Evolutionary conservation across 257 asterid species (phyloP).

Genomic region (Nicotiana tomentosiformis): DNA sequence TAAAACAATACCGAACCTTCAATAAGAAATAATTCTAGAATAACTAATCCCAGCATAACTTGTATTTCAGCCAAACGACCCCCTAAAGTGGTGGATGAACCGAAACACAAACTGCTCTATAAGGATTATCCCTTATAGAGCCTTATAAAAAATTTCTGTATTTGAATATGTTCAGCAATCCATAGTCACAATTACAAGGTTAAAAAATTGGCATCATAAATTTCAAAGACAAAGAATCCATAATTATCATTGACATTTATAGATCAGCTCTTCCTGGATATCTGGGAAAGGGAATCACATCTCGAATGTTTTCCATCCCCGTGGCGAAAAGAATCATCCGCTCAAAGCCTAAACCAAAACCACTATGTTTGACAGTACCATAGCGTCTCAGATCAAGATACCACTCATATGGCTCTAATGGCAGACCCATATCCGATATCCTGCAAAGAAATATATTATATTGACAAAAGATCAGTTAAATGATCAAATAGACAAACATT

Average conservation of each 20-base stretch:
- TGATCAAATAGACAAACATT: too few species aligned
- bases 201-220: not conserved
- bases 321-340: conserved; percentile 95
- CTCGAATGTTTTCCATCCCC: conserved; percentile 88
- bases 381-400: conserved; percentile 83
- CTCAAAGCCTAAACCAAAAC: conserved; percentile 94
- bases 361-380: conserved; percentile 88
- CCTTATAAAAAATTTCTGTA: too few species aligned
- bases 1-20: too few species aligned
- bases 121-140: too few species aligned
- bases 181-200: not conserved
- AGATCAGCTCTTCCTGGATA: conserved; percentile 95
- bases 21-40: too few species aligned
- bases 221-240: not conserved
- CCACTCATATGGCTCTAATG: conserved; percentile 90
- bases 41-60: too few species aligned
- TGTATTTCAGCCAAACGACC: too few species aligned
- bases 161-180: too few species aligned
- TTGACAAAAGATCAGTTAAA: too few species aligned
- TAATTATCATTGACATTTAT: conserved; percentile 6
- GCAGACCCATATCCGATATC: conserved; percentile 68
- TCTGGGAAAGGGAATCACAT: conserved; percentile 94
- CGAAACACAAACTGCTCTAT: too few species aligned
- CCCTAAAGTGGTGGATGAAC: too few species aligned
- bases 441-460: conserved; percentile 23